Base-by-base conservation (phyloP, 176 grass and related monocot genomes). In the Poa annua region DNA sequence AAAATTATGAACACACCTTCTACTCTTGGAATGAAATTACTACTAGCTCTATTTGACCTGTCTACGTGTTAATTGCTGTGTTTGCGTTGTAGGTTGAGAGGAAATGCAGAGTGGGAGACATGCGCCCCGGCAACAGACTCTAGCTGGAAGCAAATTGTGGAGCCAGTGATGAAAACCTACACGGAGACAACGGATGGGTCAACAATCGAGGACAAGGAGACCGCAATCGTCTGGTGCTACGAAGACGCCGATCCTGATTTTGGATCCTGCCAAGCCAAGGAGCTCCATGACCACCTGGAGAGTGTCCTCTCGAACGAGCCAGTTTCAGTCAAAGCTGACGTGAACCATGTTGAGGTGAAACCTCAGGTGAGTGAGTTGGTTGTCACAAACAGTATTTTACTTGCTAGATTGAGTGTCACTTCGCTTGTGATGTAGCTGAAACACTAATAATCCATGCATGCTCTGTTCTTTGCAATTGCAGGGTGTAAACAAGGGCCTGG, bases 231-330 rank as follows among this genome's bases (percentile, higher is more conserved):
- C 4, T 97, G 95, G 95, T 84, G 86, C 76, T 97, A 92, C 1
- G 88, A 97, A 79, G 95, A 97, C 62, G 92, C 95, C 0, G 95
- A 97, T 76, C 92, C 84, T 2, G 95, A 97, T 85, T 97, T 97
- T 3, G 95, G 95, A 50, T 94, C 95, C 8, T 97, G 95, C 83
- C 95, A 97, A 65, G 95, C 95, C 74, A 97, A 97, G 76, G 95
- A 97, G 60, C 92, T 97, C 67, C 89, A 91, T 33, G 90, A 89
- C 33, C 95, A 97, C 86, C 88, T 97, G 19, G 92, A 97, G 75
- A 92, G 92, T 13, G 95, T 97, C 51, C 90, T 97, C 7, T 63
- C 90, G 0, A 97, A 97, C 16, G 92, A 97, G 76, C 95, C 95
- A 0, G 95, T 97, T 1, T 94, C 92, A 0, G 95, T 97, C 48